phyloP scores from a whole-genome alignment of 169 alveolate species.

The Amoebophrya sp. region DNA sequence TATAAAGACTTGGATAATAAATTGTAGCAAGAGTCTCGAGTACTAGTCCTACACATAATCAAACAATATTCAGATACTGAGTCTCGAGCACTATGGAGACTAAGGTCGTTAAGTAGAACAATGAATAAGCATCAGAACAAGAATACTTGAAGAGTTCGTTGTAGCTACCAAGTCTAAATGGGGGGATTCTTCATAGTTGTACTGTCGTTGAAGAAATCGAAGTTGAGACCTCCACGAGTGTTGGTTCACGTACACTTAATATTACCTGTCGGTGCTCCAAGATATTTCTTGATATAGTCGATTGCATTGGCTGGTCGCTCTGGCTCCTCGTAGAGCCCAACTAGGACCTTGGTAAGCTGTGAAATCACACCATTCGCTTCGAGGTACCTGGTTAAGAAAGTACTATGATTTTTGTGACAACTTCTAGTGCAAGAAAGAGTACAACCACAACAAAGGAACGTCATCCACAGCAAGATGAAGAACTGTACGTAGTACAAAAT shows the following conservation, averaged over 20 bases:
- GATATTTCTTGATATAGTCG: slow-evolving; percentile 69
- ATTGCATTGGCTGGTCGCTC: slow-evolving; percentile 69
- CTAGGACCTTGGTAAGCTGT: slow-evolving; percentile 73
- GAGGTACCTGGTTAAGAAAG: slow-evolving; percentile 48
- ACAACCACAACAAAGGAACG: too few species aligned
- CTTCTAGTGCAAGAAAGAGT: neutral
- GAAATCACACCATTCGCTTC: slow-evolving; percentile 73
- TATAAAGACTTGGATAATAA: neutral
- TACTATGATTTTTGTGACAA: neutral
- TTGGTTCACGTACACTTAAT: neutral
- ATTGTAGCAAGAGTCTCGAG: neutral
- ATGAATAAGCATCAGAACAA: neutral
- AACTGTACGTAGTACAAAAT: too few species aligned
- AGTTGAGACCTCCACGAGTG: neutral
- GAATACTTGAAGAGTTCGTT: neutral
- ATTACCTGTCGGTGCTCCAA: slow-evolving; percentile 71
- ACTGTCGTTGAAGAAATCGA: too few species aligned
- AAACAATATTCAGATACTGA: too few species aligned
- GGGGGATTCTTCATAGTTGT: too few species aligned
- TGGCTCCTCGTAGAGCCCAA: slow-evolving; percentile 74
- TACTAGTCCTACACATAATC: too few species aligned
- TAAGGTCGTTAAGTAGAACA: neutral
- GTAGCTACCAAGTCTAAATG: neutral
- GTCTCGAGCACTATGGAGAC: neutral
- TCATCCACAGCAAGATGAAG: too few species aligned